phyloP scores from a whole-genome alignment of 139 green algal species.

The Trebouxia sp. region DNA sequence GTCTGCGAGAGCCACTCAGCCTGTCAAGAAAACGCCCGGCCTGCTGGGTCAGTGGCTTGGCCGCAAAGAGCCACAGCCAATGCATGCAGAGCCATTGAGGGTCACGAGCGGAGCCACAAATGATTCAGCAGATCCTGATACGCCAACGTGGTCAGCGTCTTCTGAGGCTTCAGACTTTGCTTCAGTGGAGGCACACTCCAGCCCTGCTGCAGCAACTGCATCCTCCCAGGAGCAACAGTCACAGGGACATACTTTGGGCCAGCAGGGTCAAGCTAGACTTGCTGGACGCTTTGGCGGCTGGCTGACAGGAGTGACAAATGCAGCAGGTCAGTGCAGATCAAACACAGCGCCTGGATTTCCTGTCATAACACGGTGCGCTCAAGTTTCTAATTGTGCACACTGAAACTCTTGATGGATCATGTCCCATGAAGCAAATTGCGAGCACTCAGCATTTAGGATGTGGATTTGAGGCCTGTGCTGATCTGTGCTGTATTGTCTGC shows the following conservation, averaged over 20 bases:
- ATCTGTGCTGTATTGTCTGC: neutral
- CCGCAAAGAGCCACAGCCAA: neutral
- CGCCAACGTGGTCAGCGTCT: conserved; percentile 12
- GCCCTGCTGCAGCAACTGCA: neutral
- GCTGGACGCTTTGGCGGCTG: conserved; percentile 9
- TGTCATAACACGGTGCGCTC: no score
- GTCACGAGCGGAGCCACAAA: neutral
- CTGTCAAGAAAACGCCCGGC: neutral
- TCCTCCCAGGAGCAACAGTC: neutral
- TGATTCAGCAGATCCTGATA: neutral
- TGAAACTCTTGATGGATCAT: no score
- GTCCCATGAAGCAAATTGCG: neutral
- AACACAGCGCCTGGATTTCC: neutral
- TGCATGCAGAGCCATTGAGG: neutral
- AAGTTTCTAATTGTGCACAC: no score
- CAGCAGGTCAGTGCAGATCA: neutral
- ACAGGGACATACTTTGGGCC: neutral
- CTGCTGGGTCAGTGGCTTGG: conserved; percentile 11
- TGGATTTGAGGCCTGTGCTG: neutral
- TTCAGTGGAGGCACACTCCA: neutral
- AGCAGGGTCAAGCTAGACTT: neutral
- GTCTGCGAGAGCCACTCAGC: no score
- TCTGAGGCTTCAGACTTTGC: conserved; percentile 26
- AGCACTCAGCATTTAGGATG: neutral
- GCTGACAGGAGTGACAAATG: neutral